Percentiles rank a stretch among this genome's conserved stretches.
These are phyloP conservation scores for Triangularia setosa DNA, from an alignment of 2,329 filamentous ascomycete genomes.

Conservation along the genomic window DNA sequence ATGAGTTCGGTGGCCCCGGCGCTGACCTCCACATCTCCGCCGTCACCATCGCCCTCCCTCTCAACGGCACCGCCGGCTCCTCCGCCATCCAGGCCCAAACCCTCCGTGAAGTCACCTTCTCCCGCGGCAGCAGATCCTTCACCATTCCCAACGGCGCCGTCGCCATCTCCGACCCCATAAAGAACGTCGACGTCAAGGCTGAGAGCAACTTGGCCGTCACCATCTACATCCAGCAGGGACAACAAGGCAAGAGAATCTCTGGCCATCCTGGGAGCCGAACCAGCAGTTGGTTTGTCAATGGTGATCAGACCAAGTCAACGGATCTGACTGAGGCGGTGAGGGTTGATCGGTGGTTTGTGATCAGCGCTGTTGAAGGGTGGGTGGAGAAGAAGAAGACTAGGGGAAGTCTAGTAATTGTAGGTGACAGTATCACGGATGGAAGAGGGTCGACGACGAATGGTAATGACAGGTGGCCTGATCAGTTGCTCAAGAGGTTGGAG, in stretches of 20 bases:
- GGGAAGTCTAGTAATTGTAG: constrained; percentile 48
- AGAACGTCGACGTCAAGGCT: constrained; percentile 43
- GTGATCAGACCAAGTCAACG: constrained; percentile 44
- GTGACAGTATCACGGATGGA: constrained; percentile 66
- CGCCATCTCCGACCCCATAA: constrained; percentile 56
- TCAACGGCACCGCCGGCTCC: constrained; percentile 48
- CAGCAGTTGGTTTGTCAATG: constrained; percentile 50
- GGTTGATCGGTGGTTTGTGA: constrained; percentile 54
- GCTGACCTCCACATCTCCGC: constrained; percentile 55
- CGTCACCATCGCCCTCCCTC: constrained; percentile 52
- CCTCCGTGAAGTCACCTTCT: constrained; percentile 51
- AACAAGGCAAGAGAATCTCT: constrained; percentile 52
- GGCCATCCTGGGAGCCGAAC: constrained; percentile 60
- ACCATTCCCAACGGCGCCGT: constrained; percentile 52
- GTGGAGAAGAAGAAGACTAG: constrained; percentile 37
- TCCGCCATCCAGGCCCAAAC: constrained; percentile 45
- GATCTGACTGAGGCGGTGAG: constrained; percentile 35
- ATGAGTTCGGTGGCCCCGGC: constrained; percentile 49
- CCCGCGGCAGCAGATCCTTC: constrained; percentile 42
- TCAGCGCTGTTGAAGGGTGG: constrained; percentile 55
- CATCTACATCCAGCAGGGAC: constrained; percentile 55
- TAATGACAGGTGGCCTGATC: constrained; percentile 49
- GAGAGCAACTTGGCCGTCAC: constrained; percentile 50
- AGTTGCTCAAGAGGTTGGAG: constrained; percentile 43
- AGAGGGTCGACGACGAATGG: constrained; percentile 55